Percentiles rank a stretch among this genome's conserved stretches.
Conservation (phyloP, 306 rosid genomes). For the Inga leiocalycina region DNA sequence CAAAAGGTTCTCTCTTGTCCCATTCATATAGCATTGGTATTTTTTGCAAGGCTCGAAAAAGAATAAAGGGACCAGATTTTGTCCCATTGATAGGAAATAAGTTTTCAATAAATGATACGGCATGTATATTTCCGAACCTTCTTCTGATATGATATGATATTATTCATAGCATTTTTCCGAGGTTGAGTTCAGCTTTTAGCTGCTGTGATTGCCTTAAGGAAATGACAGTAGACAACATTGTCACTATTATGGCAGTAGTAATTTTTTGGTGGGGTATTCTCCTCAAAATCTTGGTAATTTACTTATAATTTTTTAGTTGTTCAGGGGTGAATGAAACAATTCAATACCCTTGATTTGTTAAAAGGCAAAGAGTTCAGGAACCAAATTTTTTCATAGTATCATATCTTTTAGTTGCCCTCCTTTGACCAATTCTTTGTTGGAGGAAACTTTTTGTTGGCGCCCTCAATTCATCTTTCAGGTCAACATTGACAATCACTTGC, state of each 20-base stretch:
- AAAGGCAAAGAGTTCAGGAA: background rate
- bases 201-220: background rate
- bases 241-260: background rate
- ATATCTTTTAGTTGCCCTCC: no score
- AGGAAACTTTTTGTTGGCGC: no score
- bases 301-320: background rate
- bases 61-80: conserved; percentile 13
- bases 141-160: background rate
- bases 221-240: background rate
- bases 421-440: no score
- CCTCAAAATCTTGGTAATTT: no score
- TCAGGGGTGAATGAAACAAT: background rate
- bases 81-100: background rate
- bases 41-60: background rate
- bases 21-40: background rate
- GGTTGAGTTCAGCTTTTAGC: background rate
- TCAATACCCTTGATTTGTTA: background rate
- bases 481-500: no score
- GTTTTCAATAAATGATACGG: background rate
- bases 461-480: no score
- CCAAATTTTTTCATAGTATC: background rate
- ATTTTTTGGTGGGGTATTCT: no score
- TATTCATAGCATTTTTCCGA: background rate
- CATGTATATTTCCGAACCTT: conserved; percentile 4
- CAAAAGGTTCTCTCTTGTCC: background rate